These are phyloP conservation scores for Mortierella alpina DNA, from an alignment of 192 early-diverging fungal genomes.

Conservation along the genomic window DNA sequence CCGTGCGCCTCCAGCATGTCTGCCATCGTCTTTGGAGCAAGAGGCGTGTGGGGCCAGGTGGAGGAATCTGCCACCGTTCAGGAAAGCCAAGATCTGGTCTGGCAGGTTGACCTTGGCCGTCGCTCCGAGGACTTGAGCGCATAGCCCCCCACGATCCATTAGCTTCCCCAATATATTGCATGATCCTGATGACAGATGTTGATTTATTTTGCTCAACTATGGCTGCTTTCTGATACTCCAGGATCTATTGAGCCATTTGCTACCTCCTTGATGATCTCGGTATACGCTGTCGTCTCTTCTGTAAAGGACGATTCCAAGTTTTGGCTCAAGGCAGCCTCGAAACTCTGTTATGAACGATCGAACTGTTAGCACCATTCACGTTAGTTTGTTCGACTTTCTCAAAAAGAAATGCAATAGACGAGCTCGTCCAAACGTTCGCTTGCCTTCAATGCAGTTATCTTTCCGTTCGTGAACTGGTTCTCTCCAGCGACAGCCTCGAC, in stretches of 20 bases:
- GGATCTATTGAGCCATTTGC: too few species aligned
- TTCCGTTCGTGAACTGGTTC: conserved; percentile 67
- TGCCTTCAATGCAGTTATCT: conserved; percentile 63
- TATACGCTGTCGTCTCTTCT: conserved; percentile 42
- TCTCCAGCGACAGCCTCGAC: conserved; percentile 62
- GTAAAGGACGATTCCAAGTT: conserved; percentile 35
- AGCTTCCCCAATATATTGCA: too few species aligned
- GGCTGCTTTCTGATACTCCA: too few species aligned
- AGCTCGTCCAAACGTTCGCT: neutral
- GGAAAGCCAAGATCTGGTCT: conserved; percentile 32
- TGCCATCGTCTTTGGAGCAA: conserved; percentile 24
- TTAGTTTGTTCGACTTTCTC: neutral
- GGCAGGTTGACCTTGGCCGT: conserved; percentile 47
- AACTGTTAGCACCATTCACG: neutral
- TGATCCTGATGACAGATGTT: too few species aligned
- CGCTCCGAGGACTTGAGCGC: neutral
- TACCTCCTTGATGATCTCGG: conserved; percentile 5
- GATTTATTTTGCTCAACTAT: too few species aligned
- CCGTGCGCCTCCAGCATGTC: conserved; percentile 50
- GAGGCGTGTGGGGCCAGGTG: conserved; percentile 32
- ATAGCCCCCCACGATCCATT: too few species aligned
- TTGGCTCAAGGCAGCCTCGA: conserved; percentile 36
- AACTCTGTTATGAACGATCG: conserved; percentile 17
- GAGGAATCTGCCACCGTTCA: neutral
- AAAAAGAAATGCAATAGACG: neutral